Evolutionary conservation across 768 basidiomycete genomes (phyloP).

Genomic region (Lentinula sp.): DNA sequence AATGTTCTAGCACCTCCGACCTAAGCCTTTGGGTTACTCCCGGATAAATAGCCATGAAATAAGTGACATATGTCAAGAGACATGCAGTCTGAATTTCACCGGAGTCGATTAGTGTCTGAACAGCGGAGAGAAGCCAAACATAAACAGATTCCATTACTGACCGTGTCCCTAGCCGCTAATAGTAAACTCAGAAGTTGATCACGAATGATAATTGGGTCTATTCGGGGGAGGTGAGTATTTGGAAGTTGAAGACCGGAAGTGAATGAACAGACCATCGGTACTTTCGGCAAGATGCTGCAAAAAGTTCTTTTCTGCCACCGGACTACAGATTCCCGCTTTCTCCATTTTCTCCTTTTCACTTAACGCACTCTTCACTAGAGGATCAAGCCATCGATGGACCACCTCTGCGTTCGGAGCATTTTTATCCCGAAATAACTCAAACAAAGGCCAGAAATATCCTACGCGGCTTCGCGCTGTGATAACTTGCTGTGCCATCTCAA

Average conservation of each 20-base stretch:
- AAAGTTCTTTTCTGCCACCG: constrained; percentile 53
- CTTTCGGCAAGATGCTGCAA: constrained; percentile 61
- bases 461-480: constrained; percentile 43
- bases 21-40: constrained; percentile 47
- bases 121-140: no score
- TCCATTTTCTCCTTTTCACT: constrained; percentile 34
- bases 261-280: constrained; percentile 42
- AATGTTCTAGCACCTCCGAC: constrained; percentile 53
- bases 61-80: constrained; percentile 62
- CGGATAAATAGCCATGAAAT: constrained; percentile 64
- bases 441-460: constrained; percentile 55
- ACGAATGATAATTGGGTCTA: constrained; percentile 62
- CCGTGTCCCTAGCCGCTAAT: constrained; percentile 75
- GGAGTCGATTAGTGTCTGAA: not conserved
- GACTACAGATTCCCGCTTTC: constrained; percentile 29
- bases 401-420: constrained; percentile 40
- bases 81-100: constrained; percentile 50
- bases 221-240: not conserved
- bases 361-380: constrained; percentile 51
- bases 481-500: constrained; percentile 50
- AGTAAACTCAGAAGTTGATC: constrained; percentile 77
- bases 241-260: not conserved
- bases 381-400: constrained; percentile 57
- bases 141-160: constrained; percentile 18
- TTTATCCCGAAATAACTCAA: constrained; percentile 53